Evolutionary conservation across 2,329 filamentous ascomycete genomes (phyloP), one percentile per base, ranked within the genome.

Genomic region (Penicillium sp.): DNA sequence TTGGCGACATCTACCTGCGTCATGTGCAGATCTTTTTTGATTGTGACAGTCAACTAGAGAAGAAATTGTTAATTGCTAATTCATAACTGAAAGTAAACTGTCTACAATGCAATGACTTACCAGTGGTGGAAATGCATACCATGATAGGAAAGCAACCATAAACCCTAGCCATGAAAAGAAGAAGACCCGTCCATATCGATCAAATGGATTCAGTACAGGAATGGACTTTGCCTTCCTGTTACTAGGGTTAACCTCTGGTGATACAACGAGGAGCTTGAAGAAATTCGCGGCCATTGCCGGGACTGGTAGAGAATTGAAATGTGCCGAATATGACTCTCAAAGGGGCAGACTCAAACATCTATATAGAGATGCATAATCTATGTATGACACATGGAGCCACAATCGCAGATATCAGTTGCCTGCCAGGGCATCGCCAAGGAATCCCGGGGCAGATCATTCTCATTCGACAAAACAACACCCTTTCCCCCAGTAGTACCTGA

Each of bases 131-230:
- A 95, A 95, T 1, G 89, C 86, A 73, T 94, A 95, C 79, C 79
- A 95, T 9, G 87, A 89, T 78, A 88, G 87, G 70, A 95, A 95
- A 6, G 87, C 85, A 43, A 91, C 79, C 78, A 93, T 83, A 69
- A 93, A 93, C 2, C 87, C 87, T 39, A 89, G 77, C 82, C 87
- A 93, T 1, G 86, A 86, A 72, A 95, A 95, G 74, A 90, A 89
- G 69, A 94, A 95, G 0, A 93, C 89, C 6, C 89, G 79, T 29
- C 89, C 89, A 73, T 95, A 89, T 58, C 82, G 73, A 66, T 94
- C 78, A 59, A 90, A 64, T 0, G 85, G 80, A 66, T 95, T 95
- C 51, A 95, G 72, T 18, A 87, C 66, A 0, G 89, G 89, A 38
- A 95, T 80, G 0, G 86, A 86, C 50, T 79, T 81, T 44, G 89